Conservation (phyloP, 2,329 filamentous ascomycete genomes). For the Fusarium torulosum region DNA sequence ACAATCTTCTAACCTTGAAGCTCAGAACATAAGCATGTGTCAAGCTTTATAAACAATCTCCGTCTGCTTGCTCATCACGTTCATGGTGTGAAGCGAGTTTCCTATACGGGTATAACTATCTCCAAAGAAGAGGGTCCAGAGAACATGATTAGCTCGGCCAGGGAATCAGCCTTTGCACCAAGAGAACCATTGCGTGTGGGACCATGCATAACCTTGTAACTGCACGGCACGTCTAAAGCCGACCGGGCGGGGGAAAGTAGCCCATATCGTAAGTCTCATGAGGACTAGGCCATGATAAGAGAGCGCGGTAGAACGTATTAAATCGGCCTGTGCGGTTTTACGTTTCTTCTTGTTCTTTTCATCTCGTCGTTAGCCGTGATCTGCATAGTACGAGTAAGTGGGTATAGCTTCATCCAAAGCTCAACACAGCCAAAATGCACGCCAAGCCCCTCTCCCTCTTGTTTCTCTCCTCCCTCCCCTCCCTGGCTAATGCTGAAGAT, state of each 20-base stretch:
- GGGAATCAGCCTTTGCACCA: not conserved
- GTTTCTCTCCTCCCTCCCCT: constrained; percentile 54
- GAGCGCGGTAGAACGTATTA: not conserved
- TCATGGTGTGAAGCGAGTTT: constrained; percentile 3
- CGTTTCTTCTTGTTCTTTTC: not conserved
- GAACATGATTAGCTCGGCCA: not conserved
- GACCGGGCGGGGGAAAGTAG: constrained; percentile 25
- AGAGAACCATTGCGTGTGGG: constrained; percentile 11
- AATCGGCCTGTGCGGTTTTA: not conserved
- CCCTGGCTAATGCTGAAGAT: constrained; percentile 67
- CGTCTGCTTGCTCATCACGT: not conserved
- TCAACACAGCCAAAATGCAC: constrained; percentile 51
- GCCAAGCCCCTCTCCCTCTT: constrained; percentile 55
- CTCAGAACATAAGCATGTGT: constrained; percentile 1
- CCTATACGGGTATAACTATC: constrained; percentile 21
- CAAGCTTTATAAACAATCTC: not conserved
- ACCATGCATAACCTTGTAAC: constrained; percentile 23
- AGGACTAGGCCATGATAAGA: not conserved
- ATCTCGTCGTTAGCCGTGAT: not conserved
- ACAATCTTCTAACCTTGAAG: not conserved
- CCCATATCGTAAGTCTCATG: constrained; percentile 5
- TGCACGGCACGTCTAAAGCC: constrained; percentile 33
- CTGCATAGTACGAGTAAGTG: constrained; percentile 2
- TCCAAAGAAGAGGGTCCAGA: constrained; percentile 17
- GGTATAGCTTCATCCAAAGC: constrained; percentile 22